Evolutionary conservation across 805 yeast genomes (phyloP), one percentile per base, ranked within the genome.

Genomic region (Schwanniomyces pseudopolymorphus): DNA sequence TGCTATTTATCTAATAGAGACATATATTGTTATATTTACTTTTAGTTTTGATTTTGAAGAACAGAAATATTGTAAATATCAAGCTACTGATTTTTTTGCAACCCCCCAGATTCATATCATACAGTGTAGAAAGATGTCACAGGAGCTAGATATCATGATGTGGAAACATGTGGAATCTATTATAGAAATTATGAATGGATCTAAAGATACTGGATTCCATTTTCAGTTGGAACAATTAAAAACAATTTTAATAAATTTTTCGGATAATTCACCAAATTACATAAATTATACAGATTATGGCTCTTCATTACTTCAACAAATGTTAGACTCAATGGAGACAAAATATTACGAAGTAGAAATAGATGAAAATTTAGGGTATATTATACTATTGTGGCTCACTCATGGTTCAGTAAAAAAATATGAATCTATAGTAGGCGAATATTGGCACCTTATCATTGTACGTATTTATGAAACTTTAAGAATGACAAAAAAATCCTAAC

Each of bases 371-470:
- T 5, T 33, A 16, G 25, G 37, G 11, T 37, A 39, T n/a, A 11
- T 35, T 27, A 11, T 45, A 27, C 17, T 48, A n/a, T 27, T 42
- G n/a, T 13, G 45, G 16, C 11, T 40, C 17, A 36, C 39, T 6
- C 20, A 43, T 20, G 24, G 16, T 6, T 14, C n/a, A 11, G n/a
- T 42, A 7, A 39, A 27, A 20, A n/a, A 13, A 40, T 33, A 22
- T 16, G 21, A 17, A 24, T 22, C 49, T 11, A 19, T 16, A 5
- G 14, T 43, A 11, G 25, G 26, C 14, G 42, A 28, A 9, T 42
- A 42, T 21, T 49, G 53, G 53, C 45, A 45, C n/a, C 19, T 47
- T n/a, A 14, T 47, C 5, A 21, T 42, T 14, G 49, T 46, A 42
- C 6, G 49, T 42, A 42, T 36, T 13, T 22, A 3, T 16, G 13